A percentile compares a stretch with the other conserved stretches of the same genome.
These are phyloP conservation scores for Leccinum laetum DNA, from an alignment of 1,284 basidiomycete genomes.

Conservation along the genomic window DNA sequence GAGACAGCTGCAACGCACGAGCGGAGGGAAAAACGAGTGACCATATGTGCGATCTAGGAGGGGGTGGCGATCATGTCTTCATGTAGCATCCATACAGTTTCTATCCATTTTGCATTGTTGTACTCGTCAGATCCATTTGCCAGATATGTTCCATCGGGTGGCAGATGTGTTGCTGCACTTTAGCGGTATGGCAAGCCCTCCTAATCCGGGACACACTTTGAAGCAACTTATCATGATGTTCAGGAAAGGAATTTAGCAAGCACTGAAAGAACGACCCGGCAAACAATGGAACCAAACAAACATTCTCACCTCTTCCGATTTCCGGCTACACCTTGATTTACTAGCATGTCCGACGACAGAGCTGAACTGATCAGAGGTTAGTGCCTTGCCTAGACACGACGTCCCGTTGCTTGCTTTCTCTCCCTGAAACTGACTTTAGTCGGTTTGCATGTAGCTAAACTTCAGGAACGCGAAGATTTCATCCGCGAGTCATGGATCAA, in stretches of 20 bases:
- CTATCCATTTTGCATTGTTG: not conserved
- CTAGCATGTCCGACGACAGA: conserved; percentile 34
- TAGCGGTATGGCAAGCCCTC: not conserved
- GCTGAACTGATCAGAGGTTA: conserved; percentile 34
- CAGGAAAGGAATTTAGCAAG: no score
- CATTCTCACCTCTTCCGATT: conserved; percentile 3
- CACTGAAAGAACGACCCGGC: not conserved
- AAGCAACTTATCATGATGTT: no score
- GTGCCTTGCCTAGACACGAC: not conserved
- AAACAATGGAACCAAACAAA: conserved; percentile 26
- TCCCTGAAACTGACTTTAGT: not conserved
- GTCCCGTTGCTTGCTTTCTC: not conserved
- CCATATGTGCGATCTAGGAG: not conserved
- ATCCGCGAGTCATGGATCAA: conserved; percentile 94
- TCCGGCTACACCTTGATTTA: not conserved
- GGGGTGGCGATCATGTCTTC: not conserved
- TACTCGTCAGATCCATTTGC: not conserved
- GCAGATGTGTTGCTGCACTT: not conserved
- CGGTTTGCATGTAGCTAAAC: conserved; percentile 43
- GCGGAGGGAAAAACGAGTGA: conserved; percentile 7
- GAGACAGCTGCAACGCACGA: conserved; percentile 14
- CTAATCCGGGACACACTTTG: no score
- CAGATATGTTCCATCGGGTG: not conserved
- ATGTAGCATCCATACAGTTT: not conserved
- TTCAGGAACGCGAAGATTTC: conserved; percentile 72